Conservation (phyloP, 2,329 filamentous ascomycete species). For the Colletotrichum sp. region DNA sequence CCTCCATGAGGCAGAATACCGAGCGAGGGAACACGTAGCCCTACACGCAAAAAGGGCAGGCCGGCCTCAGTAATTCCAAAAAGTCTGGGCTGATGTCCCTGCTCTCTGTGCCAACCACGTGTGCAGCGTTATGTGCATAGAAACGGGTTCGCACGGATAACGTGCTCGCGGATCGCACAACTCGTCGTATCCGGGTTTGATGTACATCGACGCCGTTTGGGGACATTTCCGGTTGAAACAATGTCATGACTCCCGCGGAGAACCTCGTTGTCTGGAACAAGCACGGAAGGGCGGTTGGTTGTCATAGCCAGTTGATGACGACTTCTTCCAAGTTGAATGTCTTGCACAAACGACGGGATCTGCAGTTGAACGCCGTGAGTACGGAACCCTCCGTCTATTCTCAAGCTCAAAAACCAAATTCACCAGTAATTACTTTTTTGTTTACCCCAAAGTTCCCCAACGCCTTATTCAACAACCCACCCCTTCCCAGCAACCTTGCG, state of each 20-base stretch:
- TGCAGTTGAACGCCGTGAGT: neutral
- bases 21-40: neutral
- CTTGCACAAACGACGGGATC: neutral
- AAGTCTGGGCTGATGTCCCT: neutral
- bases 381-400: neutral
- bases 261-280: neutral
- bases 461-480: constrained; percentile 69
- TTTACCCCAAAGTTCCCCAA: neutral
- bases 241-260: neutral
- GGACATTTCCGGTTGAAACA: neutral
- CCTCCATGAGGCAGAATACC: neutral
- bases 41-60: neutral
- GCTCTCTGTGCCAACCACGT: neutral
- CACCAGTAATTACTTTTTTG: neutral
- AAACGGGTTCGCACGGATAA: neutral
- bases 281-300: neutral
- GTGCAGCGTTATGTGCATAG: neutral
- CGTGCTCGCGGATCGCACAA: neutral
- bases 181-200: neutral
- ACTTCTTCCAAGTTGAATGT: neutral
- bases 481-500: constrained; percentile 73
- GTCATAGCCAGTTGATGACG: neutral
- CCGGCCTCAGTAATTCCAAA: neutral
- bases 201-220: neutral
- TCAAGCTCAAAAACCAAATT: neutral